Percentiles rank a stretch among this genome's conserved stretches.
phyloP scores from a whole-genome alignment of 768 basidiomycete genomes.

The Macrolepiota fuliginosa region DNA sequence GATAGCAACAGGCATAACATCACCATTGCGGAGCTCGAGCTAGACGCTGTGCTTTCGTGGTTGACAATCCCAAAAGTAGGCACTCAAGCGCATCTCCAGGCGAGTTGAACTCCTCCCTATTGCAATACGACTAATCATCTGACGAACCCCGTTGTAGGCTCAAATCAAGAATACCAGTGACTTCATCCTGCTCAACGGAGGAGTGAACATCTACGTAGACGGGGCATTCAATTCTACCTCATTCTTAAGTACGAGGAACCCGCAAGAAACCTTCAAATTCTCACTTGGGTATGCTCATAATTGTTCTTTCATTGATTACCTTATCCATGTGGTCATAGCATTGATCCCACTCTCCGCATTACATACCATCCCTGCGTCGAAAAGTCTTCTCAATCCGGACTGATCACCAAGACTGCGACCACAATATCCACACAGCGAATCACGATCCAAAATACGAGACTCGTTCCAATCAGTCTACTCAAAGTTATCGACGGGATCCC shows the following conservation, averaged over 20 bases:
- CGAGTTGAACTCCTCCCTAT: constrained; percentile 12
- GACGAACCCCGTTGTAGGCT: constrained; percentile 22
- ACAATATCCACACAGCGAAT: constrained; percentile 33
- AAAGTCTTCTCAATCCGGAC: constrained; percentile 29
- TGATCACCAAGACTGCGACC: constrained; percentile 30
- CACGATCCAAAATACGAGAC: constrained; percentile 28
- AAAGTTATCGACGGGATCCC: constrained; percentile 36
- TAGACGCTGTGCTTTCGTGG: constrained; percentile 34
- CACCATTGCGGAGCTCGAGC: constrained; percentile 28
- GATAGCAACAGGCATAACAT: constrained; percentile 29
- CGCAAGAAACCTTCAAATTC: constrained; percentile 38
- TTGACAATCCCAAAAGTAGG: constrained; percentile 34
- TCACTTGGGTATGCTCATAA: constrained; percentile 32
- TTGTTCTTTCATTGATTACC: not conserved
- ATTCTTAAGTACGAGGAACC: constrained; percentile 30
- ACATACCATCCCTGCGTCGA: constrained; percentile 35
- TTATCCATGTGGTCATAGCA: constrained; percentile 16
- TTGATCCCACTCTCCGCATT: constrained; percentile 37
- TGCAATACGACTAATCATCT: not conserved
- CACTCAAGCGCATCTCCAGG: constrained; percentile 29
- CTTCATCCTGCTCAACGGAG: constrained; percentile 33
- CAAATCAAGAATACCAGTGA: constrained; percentile 38
- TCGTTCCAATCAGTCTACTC: constrained; percentile 22
- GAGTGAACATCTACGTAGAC: constrained; percentile 37
- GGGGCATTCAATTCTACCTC: constrained; percentile 39